Evolutionary conservation across 2,329 filamentous ascomycete genomes (phyloP).

Genomic region (Camillea tinctor): DNA sequence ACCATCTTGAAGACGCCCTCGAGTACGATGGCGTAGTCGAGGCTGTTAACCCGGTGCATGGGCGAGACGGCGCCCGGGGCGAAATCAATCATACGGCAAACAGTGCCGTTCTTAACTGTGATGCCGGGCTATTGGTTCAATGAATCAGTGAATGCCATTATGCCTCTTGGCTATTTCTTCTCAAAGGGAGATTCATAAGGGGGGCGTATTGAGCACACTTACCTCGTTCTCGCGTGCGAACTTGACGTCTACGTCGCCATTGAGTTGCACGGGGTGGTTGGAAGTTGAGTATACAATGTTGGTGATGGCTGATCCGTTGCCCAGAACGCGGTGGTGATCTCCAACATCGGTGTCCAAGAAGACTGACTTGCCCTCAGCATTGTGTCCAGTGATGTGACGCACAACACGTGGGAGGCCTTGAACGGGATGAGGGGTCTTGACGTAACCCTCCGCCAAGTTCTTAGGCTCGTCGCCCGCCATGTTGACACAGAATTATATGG

Average conservation of each 20-base stretch:
- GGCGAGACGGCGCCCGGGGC: slow-evolving; percentile 9
- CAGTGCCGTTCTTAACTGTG: slow-evolving; percentile 8
- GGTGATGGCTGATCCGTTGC: slow-evolving; percentile 23
- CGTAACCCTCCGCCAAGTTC: too few relatives aligned
- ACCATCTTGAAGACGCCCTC: slow-evolving; percentile 18
- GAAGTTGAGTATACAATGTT: slow-evolving; percentile 32
- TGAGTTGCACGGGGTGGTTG: slow-evolving; percentile 23
- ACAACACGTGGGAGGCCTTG: slow-evolving; percentile 13
- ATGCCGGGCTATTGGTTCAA: neutral
- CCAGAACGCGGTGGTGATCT: slow-evolving; percentile 28
- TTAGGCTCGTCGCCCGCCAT: too few relatives aligned
- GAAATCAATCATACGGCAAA: slow-evolving; percentile 23
- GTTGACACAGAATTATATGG: too few relatives aligned
- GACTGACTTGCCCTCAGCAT: slow-evolving; percentile 21
- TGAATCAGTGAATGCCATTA: neutral
- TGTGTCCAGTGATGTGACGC: slow-evolving; percentile 21
- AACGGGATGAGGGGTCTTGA: too few relatives aligned
- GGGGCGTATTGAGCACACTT: neutral
- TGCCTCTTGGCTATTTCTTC: too few relatives aligned
- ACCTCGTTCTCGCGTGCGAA: slow-evolving; percentile 13
- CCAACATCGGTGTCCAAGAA: slow-evolving; percentile 29
- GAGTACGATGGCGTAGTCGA: slow-evolving; percentile 22
- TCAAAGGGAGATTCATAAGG: too few relatives aligned
- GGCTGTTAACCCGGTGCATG: slow-evolving; percentile 11
- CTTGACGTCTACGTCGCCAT: slow-evolving; percentile 22